A percentile compares a stretch with the other conserved stretches of the same genome.
Evolutionary conservation across 1,284 basidiomycete species (phyloP).

Genomic region (Ustilago trichophora): DNA sequence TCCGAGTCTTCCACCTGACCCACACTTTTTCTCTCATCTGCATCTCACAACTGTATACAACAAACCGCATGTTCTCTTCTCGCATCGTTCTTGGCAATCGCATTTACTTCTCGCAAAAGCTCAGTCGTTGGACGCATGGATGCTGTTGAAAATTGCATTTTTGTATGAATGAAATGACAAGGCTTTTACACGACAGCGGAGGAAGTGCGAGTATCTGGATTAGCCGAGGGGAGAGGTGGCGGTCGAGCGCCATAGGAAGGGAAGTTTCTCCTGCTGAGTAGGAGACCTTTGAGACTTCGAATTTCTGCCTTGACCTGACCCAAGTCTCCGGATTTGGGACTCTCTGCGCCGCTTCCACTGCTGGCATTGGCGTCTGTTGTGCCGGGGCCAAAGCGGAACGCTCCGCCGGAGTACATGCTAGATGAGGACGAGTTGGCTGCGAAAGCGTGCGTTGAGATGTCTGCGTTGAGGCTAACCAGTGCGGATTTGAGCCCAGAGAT

Average conservation of each 20-base stretch:
- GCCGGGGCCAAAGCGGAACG: conserved; percentile 17
- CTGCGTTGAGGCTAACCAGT: conserved; percentile 34
- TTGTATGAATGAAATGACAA: too few species aligned
- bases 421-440: conserved; percentile 8
- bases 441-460: conserved; percentile 43
- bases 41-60: too few species aligned
- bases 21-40: too few species aligned
- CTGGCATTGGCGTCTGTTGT: conserved; percentile 1
- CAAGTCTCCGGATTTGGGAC: conserved; percentile 39
- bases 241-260: conserved; percentile 42
- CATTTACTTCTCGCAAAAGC: too few species aligned
- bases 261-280: conserved; percentile 58
- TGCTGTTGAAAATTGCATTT: too few species aligned
- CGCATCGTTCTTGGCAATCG: too few species aligned
- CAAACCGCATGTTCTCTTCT: too few species aligned
- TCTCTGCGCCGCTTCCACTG: conserved; percentile 16
- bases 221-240: conserved; percentile 24
- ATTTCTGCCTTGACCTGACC: conserved; percentile 64
- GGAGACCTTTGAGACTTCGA: conserved; percentile 59
- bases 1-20: background rate
- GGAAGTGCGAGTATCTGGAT: conserved; percentile 2
- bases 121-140: too few species aligned
- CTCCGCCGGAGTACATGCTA: background rate
- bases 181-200: conserved; percentile 39
- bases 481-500: conserved; percentile 19